Conservation (phyloP, 2,329 filamentous ascomycete genomes). For the Penicillium sp. region DNA sequence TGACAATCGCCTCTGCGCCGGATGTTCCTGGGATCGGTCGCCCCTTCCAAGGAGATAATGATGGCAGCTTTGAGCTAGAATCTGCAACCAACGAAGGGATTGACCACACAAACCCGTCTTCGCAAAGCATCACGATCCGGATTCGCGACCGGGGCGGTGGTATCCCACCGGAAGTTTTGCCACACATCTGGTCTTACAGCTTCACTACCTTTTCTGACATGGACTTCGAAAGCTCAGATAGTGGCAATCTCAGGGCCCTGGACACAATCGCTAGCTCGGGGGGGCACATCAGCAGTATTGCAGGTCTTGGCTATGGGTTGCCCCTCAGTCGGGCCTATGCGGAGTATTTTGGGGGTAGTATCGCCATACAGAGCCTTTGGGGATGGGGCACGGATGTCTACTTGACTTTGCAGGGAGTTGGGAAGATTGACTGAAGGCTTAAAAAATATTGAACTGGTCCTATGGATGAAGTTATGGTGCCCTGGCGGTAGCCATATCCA, state of each 20-base stretch:
- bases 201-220: conserved; percentile 91
- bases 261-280: conserved; percentile 72
- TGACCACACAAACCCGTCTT: conserved; percentile 44
- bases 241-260: conserved; percentile 65
- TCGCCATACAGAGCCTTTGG: conserved; percentile 91
- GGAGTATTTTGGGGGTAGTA: conserved; percentile 96
- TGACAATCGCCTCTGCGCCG: conserved; percentile 79
- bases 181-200: conserved; percentile 93
- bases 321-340: conserved; percentile 91
- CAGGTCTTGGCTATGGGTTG: conserved; percentile 88
- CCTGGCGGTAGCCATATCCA: not conserved
- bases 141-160: conserved; percentile 95
- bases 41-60: conserved; percentile 31
- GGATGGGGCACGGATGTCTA: conserved; percentile 82
- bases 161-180: conserved; percentile 78
- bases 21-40: conserved; percentile 43
- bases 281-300: conserved; percentile 77
- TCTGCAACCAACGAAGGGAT: conserved; percentile 34
- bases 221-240: conserved; percentile 49
- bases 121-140: conserved; percentile 86
- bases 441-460: conserved; percentile 1
- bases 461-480: not conserved
- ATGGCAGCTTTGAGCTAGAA: conserved; percentile 33
- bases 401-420: conserved; percentile 61
- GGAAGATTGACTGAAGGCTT: conserved; percentile 43